Evolutionary conservation across 2,329 filamentous ascomycete genomes (phyloP), one percentile per base, ranked within the genome.

Genomic region (Alternaria angustiovoidea): DNA sequence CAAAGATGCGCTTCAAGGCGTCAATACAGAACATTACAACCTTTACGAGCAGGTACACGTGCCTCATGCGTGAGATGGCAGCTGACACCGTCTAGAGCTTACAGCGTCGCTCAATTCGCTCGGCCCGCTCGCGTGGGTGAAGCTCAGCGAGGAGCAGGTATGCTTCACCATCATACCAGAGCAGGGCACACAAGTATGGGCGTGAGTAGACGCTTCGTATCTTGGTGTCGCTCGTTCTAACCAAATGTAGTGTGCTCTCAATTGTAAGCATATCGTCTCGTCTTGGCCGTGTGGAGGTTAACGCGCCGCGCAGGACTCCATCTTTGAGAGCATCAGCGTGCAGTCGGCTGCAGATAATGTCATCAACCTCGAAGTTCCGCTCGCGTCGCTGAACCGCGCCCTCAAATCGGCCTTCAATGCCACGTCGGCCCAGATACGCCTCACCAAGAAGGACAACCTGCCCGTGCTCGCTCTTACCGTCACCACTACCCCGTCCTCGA

Each of bases 131-230:
- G 93, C 92, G 46, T 97, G 94, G 93, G 85, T 97, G 65, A 91
- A 93, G 67, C 87, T 99, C 34, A 92, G 94, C 80, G 88, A 96
- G 80, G 89, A 94, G 60, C 89, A 90, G 56, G 89, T 94, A 57
- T 93, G 94, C 69, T 97, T 99, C 81, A 98, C 95, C 61, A 92
- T 98, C 72, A 94, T 98, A 63, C 94, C 95, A 1, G 93, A 97
- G 76, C 90, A 92, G 73, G 94, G 95, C 61, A 96, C 93, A 8
- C 94, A 98, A 84, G 94, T 98, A 55, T 99, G 95, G 95, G 92
- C 93, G 85, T 94, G 85, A 75, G 89, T 88, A 44, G 63, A 42
- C 32, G 53, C 52, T 68, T 74, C 34, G 18, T 39, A 43, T 59
- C 48, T 54, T 43, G 56, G 48, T 32, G 44, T 54, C 39, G 18